Base-by-base conservation (phyloP, 78 protist genomes). In the Dictyostelium brefeldianum region DNA sequence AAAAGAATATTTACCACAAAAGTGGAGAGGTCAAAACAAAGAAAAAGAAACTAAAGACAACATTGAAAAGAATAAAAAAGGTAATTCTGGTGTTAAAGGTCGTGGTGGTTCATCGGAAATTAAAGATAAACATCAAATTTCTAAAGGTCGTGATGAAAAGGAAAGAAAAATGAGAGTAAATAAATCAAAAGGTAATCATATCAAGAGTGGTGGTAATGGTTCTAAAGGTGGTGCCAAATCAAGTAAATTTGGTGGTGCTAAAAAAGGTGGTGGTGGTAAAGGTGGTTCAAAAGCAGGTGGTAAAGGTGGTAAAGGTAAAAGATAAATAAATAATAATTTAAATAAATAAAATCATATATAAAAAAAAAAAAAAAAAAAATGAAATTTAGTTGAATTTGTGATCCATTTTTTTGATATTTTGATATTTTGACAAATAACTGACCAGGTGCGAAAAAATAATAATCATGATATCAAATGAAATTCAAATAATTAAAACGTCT, bases 161-260 rank as follows among this genome's bases (percentile, higher is more conserved):
- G 93, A 87, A n/a, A 74, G 84, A 77, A 74, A 87, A 50, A 87
- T 74, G 85, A 74, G 53, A 31, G 84, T 87, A 17, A 87, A 87
- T 41, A 74, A 87, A 67, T n/a, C 93, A 18, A 77, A 59, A 25
- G 92, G 77, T 22, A 46, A 51, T 22, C 53, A 67, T 27, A 79
- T 48, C 9, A 1, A 9, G 0, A 47, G 17, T 54, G 70, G 83
- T 54, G 10, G 18, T 29, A 53, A 53, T 54, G 56, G 83, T 54
- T 18, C 62, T 1, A 27, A 27, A 22, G 57, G 57, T 77, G 81
- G 81, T 27, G 29, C 77, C 17, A 41, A 31, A 11, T 25, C 22
- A 62, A 11, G 43, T 25, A 70, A 70, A 70, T 36, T 36, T 36
- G 54, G 78, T 29, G 47, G 47, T 7, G 75, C 43, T 29, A 41